These are phyloP conservation scores for Xenoacremonium recifei DNA, from an alignment of 2,329 filamentous ascomycete species.

Conservation along the genomic window DNA sequence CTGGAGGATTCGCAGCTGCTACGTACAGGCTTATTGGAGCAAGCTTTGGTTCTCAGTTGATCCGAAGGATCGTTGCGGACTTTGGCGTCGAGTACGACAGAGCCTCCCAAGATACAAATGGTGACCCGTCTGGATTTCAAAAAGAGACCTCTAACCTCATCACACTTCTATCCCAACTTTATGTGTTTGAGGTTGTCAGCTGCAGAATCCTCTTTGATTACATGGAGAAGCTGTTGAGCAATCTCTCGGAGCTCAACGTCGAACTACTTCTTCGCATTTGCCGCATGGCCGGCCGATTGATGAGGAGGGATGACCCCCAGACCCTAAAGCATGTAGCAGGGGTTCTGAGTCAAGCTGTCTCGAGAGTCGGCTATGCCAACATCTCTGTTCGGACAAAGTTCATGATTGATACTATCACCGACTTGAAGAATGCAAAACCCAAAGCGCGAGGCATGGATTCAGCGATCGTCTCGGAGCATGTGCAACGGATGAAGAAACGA, in stretches of 20 bases:
- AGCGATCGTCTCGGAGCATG: conserved; percentile 74
- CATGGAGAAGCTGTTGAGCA: conserved; percentile 71
- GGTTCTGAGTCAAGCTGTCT: conserved; percentile 70
- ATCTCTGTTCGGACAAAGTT: conserved; percentile 89
- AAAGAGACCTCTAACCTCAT: conserved; percentile 67
- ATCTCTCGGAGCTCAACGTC: conserved; percentile 81
- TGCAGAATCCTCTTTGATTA: conserved; percentile 88
- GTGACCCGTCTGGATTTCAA: conserved; percentile 37
- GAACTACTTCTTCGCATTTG: conserved; percentile 85
- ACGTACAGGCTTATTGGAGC: conserved; percentile 84
- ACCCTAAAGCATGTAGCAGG: conserved; percentile 86
- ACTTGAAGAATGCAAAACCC: conserved; percentile 90
- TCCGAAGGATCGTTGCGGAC: conserved; percentile 73
- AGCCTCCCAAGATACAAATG: conserved; percentile 33
- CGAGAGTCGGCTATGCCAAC: conserved; percentile 64
- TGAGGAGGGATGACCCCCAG: conserved; percentile 85
- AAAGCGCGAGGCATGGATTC: conserved; percentile 73
- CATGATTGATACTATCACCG: conserved; percentile 95
- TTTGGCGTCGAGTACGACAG: conserved; percentile 66
- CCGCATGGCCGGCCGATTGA: conserved; percentile 74
- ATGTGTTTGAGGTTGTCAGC: conserved; percentile 86
- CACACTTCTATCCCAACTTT: conserved; percentile 80
- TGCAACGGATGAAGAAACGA: conserved; percentile 83
- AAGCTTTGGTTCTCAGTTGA: conserved; percentile 84
- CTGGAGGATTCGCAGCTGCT: conserved; percentile 85